These are phyloP conservation scores for Digitaria exilis DNA, from an alignment of 202 grass and related monocot species.

Conservation along the genomic window DNA sequence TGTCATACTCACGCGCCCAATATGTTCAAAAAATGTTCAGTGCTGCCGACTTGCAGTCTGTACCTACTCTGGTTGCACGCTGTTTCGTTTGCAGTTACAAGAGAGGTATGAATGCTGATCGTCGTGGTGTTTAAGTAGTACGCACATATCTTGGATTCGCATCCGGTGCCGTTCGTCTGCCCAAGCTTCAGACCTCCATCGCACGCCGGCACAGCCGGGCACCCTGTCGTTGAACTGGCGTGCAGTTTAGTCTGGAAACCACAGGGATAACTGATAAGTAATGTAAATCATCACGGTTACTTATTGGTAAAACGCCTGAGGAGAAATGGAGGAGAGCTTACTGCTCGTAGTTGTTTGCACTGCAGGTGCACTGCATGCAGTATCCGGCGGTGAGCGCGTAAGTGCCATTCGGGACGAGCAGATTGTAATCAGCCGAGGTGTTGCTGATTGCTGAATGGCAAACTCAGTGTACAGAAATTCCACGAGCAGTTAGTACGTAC, in stretches of 20 bases:
- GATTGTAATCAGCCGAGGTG: slow-evolving; percentile 45
- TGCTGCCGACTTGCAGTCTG: no score
- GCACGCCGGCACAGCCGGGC: slow-evolving; percentile 31
- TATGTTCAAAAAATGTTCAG: no score
- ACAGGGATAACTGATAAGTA: neutral
- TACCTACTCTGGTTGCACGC: slow-evolving; percentile 56
- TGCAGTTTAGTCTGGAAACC: slow-evolving; percentile 53
- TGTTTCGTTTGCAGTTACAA: slow-evolving; percentile 22
- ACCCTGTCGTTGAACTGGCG: neutral
- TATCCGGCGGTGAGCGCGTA: slow-evolving; percentile 52
- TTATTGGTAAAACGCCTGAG: neutral
- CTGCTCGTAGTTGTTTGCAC: slow-evolving; percentile 42
- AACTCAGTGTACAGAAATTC: slow-evolving; percentile 36
- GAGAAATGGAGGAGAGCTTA: slow-evolving; percentile 19
- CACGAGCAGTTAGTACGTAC: neutral
- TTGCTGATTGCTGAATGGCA: slow-evolving; percentile 63
- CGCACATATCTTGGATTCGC: slow-evolving; percentile 42
- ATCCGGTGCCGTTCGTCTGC: slow-evolving; percentile 15
- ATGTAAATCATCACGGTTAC: neutral
- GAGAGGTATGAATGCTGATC: slow-evolving; percentile 31
- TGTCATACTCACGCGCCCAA: no score
- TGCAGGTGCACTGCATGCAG: slow-evolving; percentile 80
- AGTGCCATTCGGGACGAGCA: slow-evolving; percentile 51
- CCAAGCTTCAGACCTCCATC: slow-evolving; percentile 45
- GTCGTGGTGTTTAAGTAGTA: slow-evolving; percentile 57